Evolutionary conservation across 1,284 basidiomycete species (phyloP).

Genomic region (Grifola frondosa): DNA sequence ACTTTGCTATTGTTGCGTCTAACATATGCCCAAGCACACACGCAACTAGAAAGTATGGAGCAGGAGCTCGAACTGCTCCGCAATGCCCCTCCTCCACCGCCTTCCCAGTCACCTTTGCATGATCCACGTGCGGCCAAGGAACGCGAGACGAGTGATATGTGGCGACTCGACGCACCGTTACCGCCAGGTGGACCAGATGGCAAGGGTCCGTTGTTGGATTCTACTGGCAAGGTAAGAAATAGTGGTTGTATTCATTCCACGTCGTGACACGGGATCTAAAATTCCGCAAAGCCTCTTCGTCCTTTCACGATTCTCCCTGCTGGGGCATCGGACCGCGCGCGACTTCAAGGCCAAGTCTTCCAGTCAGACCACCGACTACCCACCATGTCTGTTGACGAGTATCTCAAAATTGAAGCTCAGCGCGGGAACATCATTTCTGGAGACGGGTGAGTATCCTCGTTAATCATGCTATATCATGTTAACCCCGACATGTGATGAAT

Average conservation of each 20-base stretch:
- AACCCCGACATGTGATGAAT: slow-evolving; percentile 11
- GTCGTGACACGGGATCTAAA: neutral
- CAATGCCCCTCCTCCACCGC: slow-evolving; percentile 47
- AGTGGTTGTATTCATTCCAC: neutral
- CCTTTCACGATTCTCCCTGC: slow-evolving; percentile 92
- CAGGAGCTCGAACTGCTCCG: slow-evolving; percentile 77
- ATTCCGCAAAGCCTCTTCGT: slow-evolving; percentile 58
- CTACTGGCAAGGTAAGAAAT: slow-evolving; percentile 65
- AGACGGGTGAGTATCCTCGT: slow-evolving; percentile 65
- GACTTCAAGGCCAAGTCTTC: slow-evolving; percentile 82
- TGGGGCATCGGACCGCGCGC: slow-evolving; percentile 61
- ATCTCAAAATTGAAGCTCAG: slow-evolving; percentile 82
- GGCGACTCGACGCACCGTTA: slow-evolving; percentile 71
- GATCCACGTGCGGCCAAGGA: slow-evolving; percentile 39
- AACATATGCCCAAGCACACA: slow-evolving; percentile 67
- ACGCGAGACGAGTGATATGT: slow-evolving; percentile 55
- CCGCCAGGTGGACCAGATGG: slow-evolving; percentile 40
- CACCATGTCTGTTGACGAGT: slow-evolving; percentile 97
- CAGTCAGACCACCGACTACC: slow-evolving; percentile 84
- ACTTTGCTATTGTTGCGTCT: slow-evolving; percentile 73
- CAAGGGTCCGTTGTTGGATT: slow-evolving; percentile 70
- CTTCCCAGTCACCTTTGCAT: slow-evolving; percentile 31
- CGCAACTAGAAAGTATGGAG: slow-evolving; percentile 66
- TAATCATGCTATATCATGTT: slow-evolving; percentile 1
- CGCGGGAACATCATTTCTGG: slow-evolving; percentile 87